Percentiles rank a stretch among this genome's conserved stretches.
Conservation (phyloP, 2,329 filamentous ascomycete genomes). For the Aspergillus nomiae region DNA sequence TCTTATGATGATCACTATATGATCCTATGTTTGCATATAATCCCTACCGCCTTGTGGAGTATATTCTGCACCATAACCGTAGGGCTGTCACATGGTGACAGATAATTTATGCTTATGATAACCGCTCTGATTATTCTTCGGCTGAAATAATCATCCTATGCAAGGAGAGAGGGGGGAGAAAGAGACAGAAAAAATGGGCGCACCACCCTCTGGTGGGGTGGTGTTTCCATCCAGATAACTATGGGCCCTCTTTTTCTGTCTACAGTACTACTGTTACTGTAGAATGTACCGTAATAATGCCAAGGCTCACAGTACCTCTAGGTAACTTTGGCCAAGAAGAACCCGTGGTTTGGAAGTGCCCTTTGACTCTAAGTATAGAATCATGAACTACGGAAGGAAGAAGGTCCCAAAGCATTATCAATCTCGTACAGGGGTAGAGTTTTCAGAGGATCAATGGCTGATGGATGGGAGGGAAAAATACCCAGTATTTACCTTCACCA, state of each 20-base stretch:
- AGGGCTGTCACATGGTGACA: neutral
- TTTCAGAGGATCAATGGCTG: neutral
- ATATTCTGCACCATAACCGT: neutral
- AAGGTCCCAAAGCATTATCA: neutral
- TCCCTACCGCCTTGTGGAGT: neutral
- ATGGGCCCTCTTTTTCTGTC: neutral
- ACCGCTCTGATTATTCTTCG: neutral
- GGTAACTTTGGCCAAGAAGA: neutral
- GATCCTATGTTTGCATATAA: neutral
- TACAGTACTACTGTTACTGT: too few species aligned
- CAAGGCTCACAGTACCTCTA: neutral
- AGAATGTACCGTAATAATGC: neutral
- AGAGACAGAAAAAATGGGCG: neutral
- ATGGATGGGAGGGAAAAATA: neutral
- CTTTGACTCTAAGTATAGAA: neutral
- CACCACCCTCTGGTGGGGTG: neutral
- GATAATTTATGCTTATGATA: neutral
- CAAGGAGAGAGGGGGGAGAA: neutral
- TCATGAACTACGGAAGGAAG: neutral
- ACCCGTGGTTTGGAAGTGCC: neutral
- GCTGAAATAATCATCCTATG: neutral
- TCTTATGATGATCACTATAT: neutral
- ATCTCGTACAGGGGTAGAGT: neutral
- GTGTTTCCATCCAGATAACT: neutral
- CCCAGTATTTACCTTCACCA: neutral